Evolutionary conservation across 306 rosid species (phyloP), one percentile per base, ranked within the genome.

Genomic region (Quercus alba): DNA sequence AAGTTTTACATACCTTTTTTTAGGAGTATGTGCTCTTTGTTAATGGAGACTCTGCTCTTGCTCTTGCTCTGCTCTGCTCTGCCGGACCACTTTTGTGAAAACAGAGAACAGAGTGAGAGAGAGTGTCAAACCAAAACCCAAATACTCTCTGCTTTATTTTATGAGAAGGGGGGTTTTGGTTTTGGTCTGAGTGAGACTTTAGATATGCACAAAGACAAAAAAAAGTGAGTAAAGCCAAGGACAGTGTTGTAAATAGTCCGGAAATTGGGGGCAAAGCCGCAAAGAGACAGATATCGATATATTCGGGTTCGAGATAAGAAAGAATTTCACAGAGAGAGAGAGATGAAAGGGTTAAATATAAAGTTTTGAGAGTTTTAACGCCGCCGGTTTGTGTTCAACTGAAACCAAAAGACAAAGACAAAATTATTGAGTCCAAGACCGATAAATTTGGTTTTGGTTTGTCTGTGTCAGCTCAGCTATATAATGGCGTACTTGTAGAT

Each of bases 331-430:
- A 8, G 11, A 38, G 10, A 38, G 61, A 59, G 61, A 18, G 46
- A 41, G 46, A 57, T 11, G 11, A 20, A 6, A 62, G 57, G 59
- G 17, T 33, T 23, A 7, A 7, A 41, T 41, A 41, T 41, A 41
- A 38, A 41, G 46, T 41, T 41, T 41, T 41, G 46, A 41, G 46
- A 7, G 46, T 41, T 30, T 41, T 30, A 69, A 78, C 89, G 86
- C 85, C 88, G 87, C 82, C 80, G 86, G 86, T 74, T 59, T 15
- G 64, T 68, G 46, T 56, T 52, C 81, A n/a, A 7, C 28, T 70
- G 52, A 41, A 69, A 58, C 75, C 76, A 79, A 78, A 75, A 77
- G 85, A 80, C 83, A 77, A 57, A 76, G 46, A 41, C 46, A 8
- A 41, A 8, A 41, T 8, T 84, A 81, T 84, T 59, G 66, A 44